Evolutionary conservation across 208 protist genomes (phyloP), one percentile per base, ranked within the genome.

Genomic region (Histomonas meleagridis): DNA sequence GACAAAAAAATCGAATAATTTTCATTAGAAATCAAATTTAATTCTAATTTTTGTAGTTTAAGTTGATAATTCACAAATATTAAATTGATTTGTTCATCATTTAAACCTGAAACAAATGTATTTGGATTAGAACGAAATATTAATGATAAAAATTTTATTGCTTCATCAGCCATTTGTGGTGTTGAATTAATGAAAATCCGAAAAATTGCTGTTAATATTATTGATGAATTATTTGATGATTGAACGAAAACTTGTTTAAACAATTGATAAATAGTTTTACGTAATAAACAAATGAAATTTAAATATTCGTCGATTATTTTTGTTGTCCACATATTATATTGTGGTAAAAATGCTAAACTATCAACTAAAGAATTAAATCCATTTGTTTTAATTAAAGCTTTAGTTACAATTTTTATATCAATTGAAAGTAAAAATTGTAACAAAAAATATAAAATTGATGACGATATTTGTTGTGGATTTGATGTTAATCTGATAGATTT

Each of bases 81-180:
- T 51, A 57, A 14, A 26, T 38, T 32, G 0, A 86, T 16, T 38
- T 86, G 26, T n/a, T 26, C 32, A 32, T 32, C 23, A 21, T 9
- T 23, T 1, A 86, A 4, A 32, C 26, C 46, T 55, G 51, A 0
- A 16, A 48, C n/a, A n/a, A 86, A 86, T 18, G 23, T 40, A 0
- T 32, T 26, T 21, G 76, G 18, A 28, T 51, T n/a, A 16, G 76
- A 51, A 16, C 32, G n/a, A n/a, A 86, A 86, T 35, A 86, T 55
- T 38, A 86, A 26, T 7, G 43, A 86, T 10, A 86, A 51, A n/a
- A 86, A 55, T 35, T 86, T 43, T 18, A 46, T 86, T 0, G 46
- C 76, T 86, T 86, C 76, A 86, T 86, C 76, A 57, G 46, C 46
- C 14, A 86, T 86, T 16, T 65, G 60, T 65, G 76, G 76, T 2